These are phyloP conservation scores for Breynia disticha DNA, from an alignment of 441 rosid genomes.

Conservation along the genomic window DNA sequence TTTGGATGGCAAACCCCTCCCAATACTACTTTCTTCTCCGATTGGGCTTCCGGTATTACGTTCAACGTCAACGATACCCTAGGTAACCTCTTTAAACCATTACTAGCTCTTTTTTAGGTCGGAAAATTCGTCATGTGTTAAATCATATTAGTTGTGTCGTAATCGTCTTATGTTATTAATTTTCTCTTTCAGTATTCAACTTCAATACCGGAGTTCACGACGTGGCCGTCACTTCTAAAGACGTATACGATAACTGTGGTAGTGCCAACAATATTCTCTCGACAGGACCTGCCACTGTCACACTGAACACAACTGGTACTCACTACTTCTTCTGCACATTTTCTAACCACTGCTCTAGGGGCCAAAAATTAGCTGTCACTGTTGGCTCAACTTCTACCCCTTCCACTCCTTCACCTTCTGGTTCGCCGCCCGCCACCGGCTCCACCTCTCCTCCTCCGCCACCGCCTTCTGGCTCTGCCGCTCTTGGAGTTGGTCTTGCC, in stretches of 20 bases:
- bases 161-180: not conserved
- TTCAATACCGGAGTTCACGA: conserved; percentile 30
- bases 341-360: conserved; percentile 20
- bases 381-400: conserved; percentile 17
- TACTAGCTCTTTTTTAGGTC: not conserved
- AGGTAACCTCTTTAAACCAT: conserved; percentile 14
- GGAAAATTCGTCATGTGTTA: too few relatives aligned
- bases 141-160: not conserved
- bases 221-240: conserved; percentile 25
- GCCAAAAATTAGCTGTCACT: conserved; percentile 35
- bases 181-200: conserved; percentile 27
- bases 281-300: conserved; percentile 24
- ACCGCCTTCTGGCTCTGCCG: conserved; percentile 5
- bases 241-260: conserved; percentile 22
- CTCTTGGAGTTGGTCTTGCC: conserved; percentile 1
- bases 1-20: conserved; percentile 20
- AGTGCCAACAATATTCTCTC: not conserved
- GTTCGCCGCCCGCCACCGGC: not conserved
- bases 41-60: conserved; percentile 25
- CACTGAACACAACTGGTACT: conserved; percentile 21
- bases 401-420: conserved; percentile 9
- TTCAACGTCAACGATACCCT: conserved; percentile 25
- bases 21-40: conserved; percentile 13
- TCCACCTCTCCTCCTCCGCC: conserved; percentile 8
- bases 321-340: conserved; percentile 24